Base-by-base conservation (phyloP, 768 basidiomycete species). In the Naganishia vaughanmartiniae region DNA sequence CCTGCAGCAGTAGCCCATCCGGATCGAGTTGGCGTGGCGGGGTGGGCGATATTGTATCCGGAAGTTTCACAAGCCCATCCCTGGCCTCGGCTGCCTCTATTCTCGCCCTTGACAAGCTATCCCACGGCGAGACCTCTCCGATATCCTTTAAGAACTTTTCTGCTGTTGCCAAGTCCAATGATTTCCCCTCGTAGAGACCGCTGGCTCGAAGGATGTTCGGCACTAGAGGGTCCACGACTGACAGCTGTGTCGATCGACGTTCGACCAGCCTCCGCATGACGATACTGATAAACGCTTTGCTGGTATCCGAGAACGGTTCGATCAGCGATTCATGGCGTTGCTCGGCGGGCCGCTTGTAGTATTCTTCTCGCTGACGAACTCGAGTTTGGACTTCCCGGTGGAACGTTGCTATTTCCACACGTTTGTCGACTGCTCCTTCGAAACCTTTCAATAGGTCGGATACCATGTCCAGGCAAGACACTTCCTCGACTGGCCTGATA, bases 1-100 rank as follows among this genome's bases (percentile, higher is more conserved):
- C 67, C 11, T 51, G 67, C 57, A 98, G 87, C 94, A 95, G 95
- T 94, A 99, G 82, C 93, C 95, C 92, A 95, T 91, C 2, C 95
- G 55, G 30, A 51, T 53, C 65, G 10, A 34, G 4, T 1, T 19
- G 4, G 26, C 30, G 26, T 51, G 48, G n/a, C 48, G 54, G 19
- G 19, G 54, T 55, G 3, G 30, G 10, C 1, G 54, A 30, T 12
- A 17, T 30, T 15, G 30, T n/a, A 4, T 19, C 30, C 19, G 54
- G 30, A 15, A 36, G 34, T 31, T 57, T 42, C 42, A 36, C 24
- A 36, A 28, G 1, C n/a, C 30, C 58, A 30, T 63, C 58, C 24
- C 58, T 42, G 5, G 12, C 42, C 58, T 63, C 36, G 21, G 36
- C 58, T 10, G 34, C 58, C 36, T 63, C 58, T 24, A 63, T 63